phyloP scores from a whole-genome alignment of 108 stramenopile species.

The Skeletonema costatum region DNA sequence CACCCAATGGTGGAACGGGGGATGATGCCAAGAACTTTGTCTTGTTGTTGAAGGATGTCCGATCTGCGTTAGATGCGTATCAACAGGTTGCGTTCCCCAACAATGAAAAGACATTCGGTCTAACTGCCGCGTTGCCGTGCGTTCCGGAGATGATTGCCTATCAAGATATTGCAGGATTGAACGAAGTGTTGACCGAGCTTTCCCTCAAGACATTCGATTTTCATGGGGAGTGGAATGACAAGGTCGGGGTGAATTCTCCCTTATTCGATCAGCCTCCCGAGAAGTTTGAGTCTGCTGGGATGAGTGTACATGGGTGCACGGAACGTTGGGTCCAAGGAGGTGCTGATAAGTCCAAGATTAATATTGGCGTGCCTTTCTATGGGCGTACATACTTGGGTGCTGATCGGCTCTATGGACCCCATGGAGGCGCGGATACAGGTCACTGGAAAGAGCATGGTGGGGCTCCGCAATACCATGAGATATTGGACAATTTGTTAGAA shows the following conservation, averaged over 20 bases:
- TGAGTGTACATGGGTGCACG: slow-evolving; percentile 29
- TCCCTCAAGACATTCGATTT: slow-evolving; percentile 52
- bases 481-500: slow-evolving; percentile 34
- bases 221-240: slow-evolving; percentile 36
- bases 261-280: slow-evolving; percentile 27
- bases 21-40: slow-evolving; percentile 38
- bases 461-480: slow-evolving; percentile 38
- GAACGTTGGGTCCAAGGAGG: slow-evolving; percentile 36
- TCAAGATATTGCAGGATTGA: slow-evolving; percentile 32
- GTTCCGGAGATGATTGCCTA: slow-evolving; percentile 29
- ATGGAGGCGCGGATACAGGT: slow-evolving; percentile 29
- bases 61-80: slow-evolving; percentile 29
- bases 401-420: slow-evolving; percentile 25
- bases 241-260: slow-evolving; percentile 44
- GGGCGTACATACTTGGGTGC: slow-evolving; percentile 39
- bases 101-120: slow-evolving; percentile 30
- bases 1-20: slow-evolving; percentile 34
- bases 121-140: slow-evolving; percentile 49
- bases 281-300: slow-evolving; percentile 34
- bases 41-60: slow-evolving; percentile 16
- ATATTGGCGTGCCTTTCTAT: slow-evolving; percentile 46
- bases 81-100: slow-evolving; percentile 26
- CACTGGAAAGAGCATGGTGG: slow-evolving; percentile 47
- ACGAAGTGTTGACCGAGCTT: slow-evolving; percentile 24
- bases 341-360: slow-evolving; percentile 21